Percentiles rank a stretch among this genome's conserved stretches.
Evolutionary conservation across 169 alveolate species (phyloP).

Genomic region (Theileria orientalis): DNA sequence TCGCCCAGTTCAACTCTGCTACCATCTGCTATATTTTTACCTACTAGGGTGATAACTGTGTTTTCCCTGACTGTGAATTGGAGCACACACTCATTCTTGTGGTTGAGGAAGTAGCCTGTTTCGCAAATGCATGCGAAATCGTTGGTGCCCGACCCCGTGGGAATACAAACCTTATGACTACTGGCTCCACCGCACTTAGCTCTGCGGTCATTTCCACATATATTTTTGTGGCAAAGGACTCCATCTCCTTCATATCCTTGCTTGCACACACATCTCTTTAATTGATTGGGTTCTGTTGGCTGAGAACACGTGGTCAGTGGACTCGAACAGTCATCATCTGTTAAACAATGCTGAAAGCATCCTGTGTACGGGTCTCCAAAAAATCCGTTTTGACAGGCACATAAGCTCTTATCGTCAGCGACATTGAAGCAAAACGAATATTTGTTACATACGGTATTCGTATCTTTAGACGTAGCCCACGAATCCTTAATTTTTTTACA

Average conservation of each 20-base stretch:
- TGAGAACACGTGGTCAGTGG: conserved; percentile 41
- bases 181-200: conserved; percentile 13
- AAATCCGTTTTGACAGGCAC: conserved; percentile 54
- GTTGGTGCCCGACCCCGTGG: conserved; percentile 16
- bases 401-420: conserved; percentile 20
- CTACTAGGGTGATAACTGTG: conserved; percentile 27
- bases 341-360: conserved; percentile 53
- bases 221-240: conserved; percentile 36
- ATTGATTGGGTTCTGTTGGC: conserved; percentile 1
- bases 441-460: conserved; percentile 23
- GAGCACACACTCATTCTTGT: conserved; percentile 19
- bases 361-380: conserved; percentile 48
- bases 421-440: conserved; percentile 36
- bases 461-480: conserved; percentile 3
- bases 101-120: conserved; percentile 47
- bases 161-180: conserved; percentile 6
- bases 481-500: neutral
- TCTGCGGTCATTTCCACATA: conserved; percentile 14
- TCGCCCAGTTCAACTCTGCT: conserved; percentile 52
- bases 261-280: conserved; percentile 60
- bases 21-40: conserved; percentile 32
- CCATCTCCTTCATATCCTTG: conserved; percentile 58
- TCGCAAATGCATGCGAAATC: conserved; percentile 39
- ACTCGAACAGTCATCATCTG: conserved; percentile 50
- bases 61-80: conserved; percentile 20